A percentile compares a stretch with the other conserved stretches of the same genome.
phyloP scores from a whole-genome alignment of 2,329 filamentous ascomycete genomes.

The Paraconiothyrium sp. region DNA sequence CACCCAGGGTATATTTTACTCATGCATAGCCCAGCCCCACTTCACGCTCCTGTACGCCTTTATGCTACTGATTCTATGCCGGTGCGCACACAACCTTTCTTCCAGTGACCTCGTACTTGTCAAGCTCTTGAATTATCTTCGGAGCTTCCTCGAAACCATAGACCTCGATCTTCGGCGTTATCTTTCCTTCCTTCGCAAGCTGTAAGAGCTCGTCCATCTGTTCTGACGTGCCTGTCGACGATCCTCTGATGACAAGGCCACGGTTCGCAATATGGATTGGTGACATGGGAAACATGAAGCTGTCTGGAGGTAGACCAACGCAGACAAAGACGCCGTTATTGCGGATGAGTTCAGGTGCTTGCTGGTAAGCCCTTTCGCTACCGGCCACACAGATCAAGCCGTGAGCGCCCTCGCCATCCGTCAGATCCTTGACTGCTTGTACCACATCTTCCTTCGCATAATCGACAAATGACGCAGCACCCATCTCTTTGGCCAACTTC shows the following conservation, averaged over 20 bases:
- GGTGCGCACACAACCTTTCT: constrained; percentile 48
- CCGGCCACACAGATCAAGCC: constrained; percentile 59
- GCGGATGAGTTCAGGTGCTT: constrained; percentile 56
- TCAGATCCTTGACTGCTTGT: constrained; percentile 51
- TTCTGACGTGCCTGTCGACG: constrained; percentile 55
- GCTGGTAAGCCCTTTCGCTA: constrained; percentile 55
- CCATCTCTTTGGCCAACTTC: constrained; percentile 73
- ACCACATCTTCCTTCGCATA: constrained; percentile 67
- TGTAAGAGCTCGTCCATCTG: constrained; percentile 59
- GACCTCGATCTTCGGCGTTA: constrained; percentile 49
- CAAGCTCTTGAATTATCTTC: constrained; percentile 46
- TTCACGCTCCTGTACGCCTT: background rate
- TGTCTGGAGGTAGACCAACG: constrained; percentile 56
- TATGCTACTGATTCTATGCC: constrained; percentile 7
- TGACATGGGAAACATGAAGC: constrained; percentile 56
- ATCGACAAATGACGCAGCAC: constrained; percentile 79
- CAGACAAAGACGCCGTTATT: constrained; percentile 59
- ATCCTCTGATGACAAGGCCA: constrained; percentile 57
- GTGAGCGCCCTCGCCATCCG: constrained; percentile 56
- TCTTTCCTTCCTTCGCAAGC: constrained; percentile 55
- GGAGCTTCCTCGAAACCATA: constrained; percentile 48
- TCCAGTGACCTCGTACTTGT: constrained; percentile 47
- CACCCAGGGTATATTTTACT: constrained; percentile 1
- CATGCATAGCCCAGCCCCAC: background rate
- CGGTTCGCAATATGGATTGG: constrained; percentile 59